Percentiles rank a stretch among this genome's conserved stretches.
phyloP scores from a whole-genome alignment of 441 rosid genomes.

The Adansonia rubrostipa region DNA sequence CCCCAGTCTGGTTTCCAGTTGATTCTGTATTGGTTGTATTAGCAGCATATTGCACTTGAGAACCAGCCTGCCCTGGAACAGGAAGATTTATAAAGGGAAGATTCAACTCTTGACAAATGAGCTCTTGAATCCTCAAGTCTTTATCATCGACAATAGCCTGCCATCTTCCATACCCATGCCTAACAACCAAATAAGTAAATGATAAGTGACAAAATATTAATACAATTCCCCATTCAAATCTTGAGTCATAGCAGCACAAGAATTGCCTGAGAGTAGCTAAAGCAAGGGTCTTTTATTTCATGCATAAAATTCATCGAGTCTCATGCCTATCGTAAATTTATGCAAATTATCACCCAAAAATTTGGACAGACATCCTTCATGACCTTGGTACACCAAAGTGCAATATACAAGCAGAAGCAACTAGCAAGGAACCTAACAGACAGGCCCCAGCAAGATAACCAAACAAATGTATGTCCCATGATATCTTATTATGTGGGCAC shows the following conservation, averaged over 20 bases:
- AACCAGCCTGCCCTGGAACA: slow-evolving; percentile 61
- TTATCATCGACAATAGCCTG: slow-evolving; percentile 98
- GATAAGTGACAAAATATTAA: not conserved
- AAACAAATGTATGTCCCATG: not conserved
- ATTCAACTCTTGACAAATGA: slow-evolving; percentile 87
- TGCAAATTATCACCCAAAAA: not conserved
- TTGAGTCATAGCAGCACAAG: not conserved
- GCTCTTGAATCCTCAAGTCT: slow-evolving; percentile 82
- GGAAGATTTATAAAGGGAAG: slow-evolving; percentile 75
- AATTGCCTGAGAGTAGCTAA: slow-evolving; percentile 14
- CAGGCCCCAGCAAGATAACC: not conserved
- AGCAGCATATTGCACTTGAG: slow-evolving; percentile 69
- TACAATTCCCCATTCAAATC: not conserved
- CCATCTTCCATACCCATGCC: slow-evolving; percentile 99
- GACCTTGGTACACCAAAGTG: not conserved
- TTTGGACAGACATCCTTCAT: not conserved
- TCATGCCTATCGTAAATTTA: slow-evolving; percentile 4
- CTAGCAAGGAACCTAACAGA: not conserved
- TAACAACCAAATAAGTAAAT: slow-evolving; percentile 32
- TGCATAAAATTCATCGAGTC: not conserved
- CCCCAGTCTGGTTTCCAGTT: slow-evolving; percentile 52
- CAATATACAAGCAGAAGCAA: slow-evolving; percentile 11
- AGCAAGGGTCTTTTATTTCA: not conserved
- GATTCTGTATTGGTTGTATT: slow-evolving; percentile 51
- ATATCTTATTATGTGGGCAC: not conserved